Evolutionary conservation across 306 rosid species (phyloP).

Genomic region (Rubus parviflorus): DNA sequence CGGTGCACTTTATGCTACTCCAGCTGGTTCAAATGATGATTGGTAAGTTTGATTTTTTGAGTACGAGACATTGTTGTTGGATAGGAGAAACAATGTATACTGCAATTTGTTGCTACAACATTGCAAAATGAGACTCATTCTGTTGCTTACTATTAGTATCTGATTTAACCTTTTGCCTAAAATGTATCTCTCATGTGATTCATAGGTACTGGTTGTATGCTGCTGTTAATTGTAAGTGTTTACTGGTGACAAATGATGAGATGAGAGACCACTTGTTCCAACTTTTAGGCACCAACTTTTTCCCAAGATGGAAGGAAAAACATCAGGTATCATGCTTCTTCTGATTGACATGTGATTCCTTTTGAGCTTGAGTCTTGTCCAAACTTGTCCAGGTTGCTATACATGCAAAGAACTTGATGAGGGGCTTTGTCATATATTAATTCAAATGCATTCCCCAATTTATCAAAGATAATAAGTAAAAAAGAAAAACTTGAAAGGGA

Average conservation of each 20-base stretch:
- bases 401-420: neutral
- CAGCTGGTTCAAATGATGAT: conserved; percentile 84
- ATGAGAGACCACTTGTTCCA: conserved; percentile 98
- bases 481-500: neutral
- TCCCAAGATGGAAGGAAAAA: conserved; percentile 96
- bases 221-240: conserved; percentile 74
- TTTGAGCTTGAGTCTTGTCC: neutral
- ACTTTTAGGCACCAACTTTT: conserved; percentile 82
- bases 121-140: neutral
- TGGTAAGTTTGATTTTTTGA: conserved; percentile 51
- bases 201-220: conserved; percentile 96
- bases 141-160: conserved; percentile 11
- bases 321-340: conserved; percentile 69
- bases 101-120: neutral
- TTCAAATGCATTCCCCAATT: neutral
- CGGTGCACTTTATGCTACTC: conserved; percentile 79
- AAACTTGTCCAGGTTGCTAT: neutral
- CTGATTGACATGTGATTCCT: neutral
- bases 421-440: neutral
- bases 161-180: conserved; percentile 13
- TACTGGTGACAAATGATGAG: conserved; percentile 89
- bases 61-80: neutral
- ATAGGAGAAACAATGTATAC: neutral
- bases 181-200: conserved; percentile 1
- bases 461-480: neutral